Percentiles rank a stretch among this genome's conserved stretches.
Conservation (phyloP, 805 yeast species). For the Cyberlindnera subsufficiens region DNA sequence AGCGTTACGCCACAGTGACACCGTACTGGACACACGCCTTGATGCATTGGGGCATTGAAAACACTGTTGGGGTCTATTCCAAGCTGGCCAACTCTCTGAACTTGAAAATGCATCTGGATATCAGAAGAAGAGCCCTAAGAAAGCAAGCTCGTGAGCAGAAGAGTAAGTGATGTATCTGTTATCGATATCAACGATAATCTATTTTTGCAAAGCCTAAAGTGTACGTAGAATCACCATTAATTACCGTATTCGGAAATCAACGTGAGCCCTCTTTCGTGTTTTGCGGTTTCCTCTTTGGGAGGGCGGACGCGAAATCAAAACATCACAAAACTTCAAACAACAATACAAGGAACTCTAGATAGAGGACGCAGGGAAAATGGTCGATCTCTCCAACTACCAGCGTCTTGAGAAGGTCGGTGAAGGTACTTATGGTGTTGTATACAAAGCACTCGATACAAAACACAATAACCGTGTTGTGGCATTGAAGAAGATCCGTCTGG, state of each 20-base stretch:
- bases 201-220: neutral
- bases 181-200: neutral
- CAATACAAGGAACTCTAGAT: neutral
- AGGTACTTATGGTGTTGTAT: conserved; percentile 97
- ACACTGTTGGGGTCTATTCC: conserved; percentile 78
- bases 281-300: conserved; percentile 5
- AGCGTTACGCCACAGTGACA: conserved; percentile 76
- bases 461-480: conserved; percentile 95
- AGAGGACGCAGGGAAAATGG: conserved; percentile 11
- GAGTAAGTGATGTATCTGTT: conserved; percentile 4
- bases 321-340: conserved; percentile 4
- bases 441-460: conserved; percentile 85
- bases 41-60: conserved; percentile 77
- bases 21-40: conserved; percentile 95
- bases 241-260: conserved; percentile 1
- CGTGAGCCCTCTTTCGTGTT: neutral
- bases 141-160: conserved; percentile 36
- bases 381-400: conserved; percentile 83
- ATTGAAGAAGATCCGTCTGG: conserved; percentile 87
- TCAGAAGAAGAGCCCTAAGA: conserved; percentile 76
- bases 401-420: conserved; percentile 96
- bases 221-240: neutral
- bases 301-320: conserved; percentile 7
- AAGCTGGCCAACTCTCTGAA: conserved; percentile 63
- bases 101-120: conserved; percentile 68